Conservation (phyloP, 108 stramenopile genomes). For the Cyclostephanos invisitatus region DNA sequence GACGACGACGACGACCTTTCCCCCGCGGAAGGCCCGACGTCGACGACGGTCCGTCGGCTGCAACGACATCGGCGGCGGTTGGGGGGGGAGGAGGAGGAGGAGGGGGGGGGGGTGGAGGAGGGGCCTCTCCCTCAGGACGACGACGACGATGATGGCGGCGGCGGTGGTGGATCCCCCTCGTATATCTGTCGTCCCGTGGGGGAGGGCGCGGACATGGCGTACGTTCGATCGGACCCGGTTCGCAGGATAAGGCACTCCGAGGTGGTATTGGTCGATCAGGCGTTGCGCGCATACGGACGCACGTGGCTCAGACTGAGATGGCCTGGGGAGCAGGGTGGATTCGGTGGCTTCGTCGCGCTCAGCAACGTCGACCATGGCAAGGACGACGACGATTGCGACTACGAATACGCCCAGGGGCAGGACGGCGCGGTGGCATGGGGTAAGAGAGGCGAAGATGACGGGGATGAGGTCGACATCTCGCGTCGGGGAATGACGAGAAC, state of each 20-base stretch:
- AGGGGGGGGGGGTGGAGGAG: neutral
- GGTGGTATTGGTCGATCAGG: conserved; percentile 80
- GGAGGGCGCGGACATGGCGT: too few relatives aligned
- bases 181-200: neutral
- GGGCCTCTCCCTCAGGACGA: neutral
- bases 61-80: neutral
- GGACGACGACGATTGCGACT: conserved; percentile 19
- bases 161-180: neutral
- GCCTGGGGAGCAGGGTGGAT: conserved; percentile 78
- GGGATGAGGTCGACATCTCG: neutral
- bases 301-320: conserved; percentile 84
- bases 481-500: neutral
- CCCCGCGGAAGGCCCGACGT: too few relatives aligned
- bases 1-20: conserved; percentile 3
- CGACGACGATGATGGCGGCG: neutral
- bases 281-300: conserved; percentile 55
- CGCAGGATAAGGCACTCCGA: conserved; percentile 83
- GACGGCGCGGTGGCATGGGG: conserved; percentile 27
- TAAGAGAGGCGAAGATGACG: neutral
- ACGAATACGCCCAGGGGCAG: conserved; percentile 39
- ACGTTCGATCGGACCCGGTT: conserved; percentile 31
- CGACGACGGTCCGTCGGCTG: neutral
- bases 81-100: neutral
- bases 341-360: conserved; percentile 83
- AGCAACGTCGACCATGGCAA: conserved; percentile 33